A percentile compares a stretch with the other conserved stretches of the same genome.
Evolutionary conservation across 805 yeast species (phyloP).

Genomic region (Millerago galiae): DNA sequence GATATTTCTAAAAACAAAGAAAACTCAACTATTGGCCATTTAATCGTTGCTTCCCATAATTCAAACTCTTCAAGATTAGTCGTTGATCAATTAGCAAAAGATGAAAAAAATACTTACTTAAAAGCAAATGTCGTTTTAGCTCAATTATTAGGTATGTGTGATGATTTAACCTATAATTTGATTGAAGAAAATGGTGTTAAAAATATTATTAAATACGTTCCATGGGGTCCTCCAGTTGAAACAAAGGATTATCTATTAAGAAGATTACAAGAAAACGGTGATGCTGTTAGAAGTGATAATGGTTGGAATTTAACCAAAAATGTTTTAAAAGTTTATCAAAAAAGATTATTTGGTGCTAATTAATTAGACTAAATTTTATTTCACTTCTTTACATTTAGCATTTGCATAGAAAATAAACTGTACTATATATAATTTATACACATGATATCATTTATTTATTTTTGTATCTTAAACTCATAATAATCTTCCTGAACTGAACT

Average conservation of each 20-base stretch:
- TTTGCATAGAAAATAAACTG: not conserved
- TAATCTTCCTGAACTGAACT: too few relatives aligned
- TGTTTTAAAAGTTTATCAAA: constrained; percentile 32
- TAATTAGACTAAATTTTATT: not conserved
- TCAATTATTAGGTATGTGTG: constrained; percentile 95
- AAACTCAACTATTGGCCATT: constrained; percentile 56
- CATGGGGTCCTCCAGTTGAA: constrained; percentile 96
- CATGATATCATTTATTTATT: too few relatives aligned
- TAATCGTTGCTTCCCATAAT: constrained; percentile 91
- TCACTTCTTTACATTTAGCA: not conserved
- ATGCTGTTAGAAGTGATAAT: constrained; percentile 79
- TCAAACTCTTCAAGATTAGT: constrained; percentile 69
- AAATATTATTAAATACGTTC: constrained; percentile 87
- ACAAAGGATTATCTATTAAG: constrained; percentile 85
- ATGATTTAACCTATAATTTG: constrained; percentile 73
- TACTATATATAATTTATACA: too few relatives aligned
- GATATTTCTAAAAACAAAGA: constrained; percentile 35
- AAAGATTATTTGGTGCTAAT: constrained; percentile 20
- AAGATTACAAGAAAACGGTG: constrained; percentile 93
- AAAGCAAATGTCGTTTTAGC: constrained; percentile 72
- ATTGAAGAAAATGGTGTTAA: constrained; percentile 55
- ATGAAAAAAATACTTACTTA: constrained; percentile 22
- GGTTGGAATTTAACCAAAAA: constrained; percentile 70
- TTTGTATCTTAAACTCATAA: too few relatives aligned
- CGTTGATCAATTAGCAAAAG: constrained; percentile 43